Evolutionary conservation across 495 filamentous ascomycete species (phyloP).

Genomic region (Clavariopsis aquatica): DNA sequence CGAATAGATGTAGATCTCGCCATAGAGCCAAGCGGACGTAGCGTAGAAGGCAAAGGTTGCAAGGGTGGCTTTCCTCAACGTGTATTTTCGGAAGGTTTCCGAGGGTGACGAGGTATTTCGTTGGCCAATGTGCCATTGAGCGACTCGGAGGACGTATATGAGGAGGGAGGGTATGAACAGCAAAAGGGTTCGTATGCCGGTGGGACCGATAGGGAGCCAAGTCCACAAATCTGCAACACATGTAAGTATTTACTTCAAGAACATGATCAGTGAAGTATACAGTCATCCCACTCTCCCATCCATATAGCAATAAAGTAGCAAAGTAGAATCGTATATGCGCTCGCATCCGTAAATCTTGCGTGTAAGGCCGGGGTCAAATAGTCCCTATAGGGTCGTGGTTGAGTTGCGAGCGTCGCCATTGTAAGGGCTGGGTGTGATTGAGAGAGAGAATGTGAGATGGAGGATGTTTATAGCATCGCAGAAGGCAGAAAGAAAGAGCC

Average conservation of each 20-base stretch:
- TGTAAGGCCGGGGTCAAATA: slow-evolving; percentile 89
- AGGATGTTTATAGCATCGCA: slow-evolving; percentile 16
- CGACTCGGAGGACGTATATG: slow-evolving; percentile 80
- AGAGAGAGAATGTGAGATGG: neutral
- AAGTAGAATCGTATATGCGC: slow-evolving; percentile 61
- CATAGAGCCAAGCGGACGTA: slow-evolving; percentile 77
- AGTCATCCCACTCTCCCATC: slow-evolving; percentile 65
- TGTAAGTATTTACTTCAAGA: slow-evolving; percentile 8
- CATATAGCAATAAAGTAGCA: slow-evolving; percentile 75
- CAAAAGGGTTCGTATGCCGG: slow-evolving; percentile 69
- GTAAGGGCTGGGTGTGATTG: neutral
- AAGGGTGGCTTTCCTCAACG: slow-evolving; percentile 48
- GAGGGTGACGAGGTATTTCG: slow-evolving; percentile 70
- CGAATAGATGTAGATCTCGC: slow-evolving; percentile 79
- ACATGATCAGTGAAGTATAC: slow-evolving; percentile 5
- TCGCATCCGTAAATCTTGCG: slow-evolving; percentile 77
- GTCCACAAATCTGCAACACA: slow-evolving; percentile 68
- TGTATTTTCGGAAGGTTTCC: slow-evolving; percentile 58
- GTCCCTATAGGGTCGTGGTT: slow-evolving; percentile 70
- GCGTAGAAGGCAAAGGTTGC: slow-evolving; percentile 52
- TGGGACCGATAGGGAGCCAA: slow-evolving; percentile 78
- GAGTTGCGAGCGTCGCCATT: slow-evolving; percentile 30
- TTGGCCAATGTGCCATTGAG: slow-evolving; percentile 74
- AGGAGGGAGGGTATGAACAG: slow-evolving; percentile 68
- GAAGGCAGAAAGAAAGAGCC: neutral